Evolutionary conservation across 2,329 filamentous ascomycete species (phyloP).

Genomic region (Aspergillus calidoustus): DNA sequence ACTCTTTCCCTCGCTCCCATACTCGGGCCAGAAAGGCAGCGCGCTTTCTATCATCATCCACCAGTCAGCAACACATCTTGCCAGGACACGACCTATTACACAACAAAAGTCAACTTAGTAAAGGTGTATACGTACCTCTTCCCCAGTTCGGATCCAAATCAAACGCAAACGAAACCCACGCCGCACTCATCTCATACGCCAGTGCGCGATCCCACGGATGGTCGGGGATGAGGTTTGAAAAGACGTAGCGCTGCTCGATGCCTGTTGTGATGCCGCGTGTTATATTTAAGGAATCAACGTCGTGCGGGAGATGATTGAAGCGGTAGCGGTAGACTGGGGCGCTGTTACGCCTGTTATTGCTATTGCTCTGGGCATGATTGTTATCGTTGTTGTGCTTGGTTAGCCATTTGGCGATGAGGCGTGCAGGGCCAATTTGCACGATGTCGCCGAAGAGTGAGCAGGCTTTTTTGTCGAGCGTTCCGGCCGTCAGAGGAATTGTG

Average conservation of each 20-base stretch:
- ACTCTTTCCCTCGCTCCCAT: neutral
- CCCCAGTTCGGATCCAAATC: neutral
- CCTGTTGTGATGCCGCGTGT: neutral
- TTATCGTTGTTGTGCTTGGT: neutral
- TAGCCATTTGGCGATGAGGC: neutral
- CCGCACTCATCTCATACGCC: conserved; percentile 1
- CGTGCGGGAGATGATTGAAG: conserved; percentile 3
- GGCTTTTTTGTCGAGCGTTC: conserved; percentile 3
- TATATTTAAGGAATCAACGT: neutral
- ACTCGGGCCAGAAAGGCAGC: neutral
- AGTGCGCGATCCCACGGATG: conserved; percentile 3
- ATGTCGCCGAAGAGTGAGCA: conserved; percentile 2
- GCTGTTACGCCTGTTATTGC: neutral
- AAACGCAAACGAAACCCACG: conserved; percentile 1
- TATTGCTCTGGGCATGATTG: neutral
- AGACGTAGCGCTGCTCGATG: conserved; percentile 38
- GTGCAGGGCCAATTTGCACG: neutral
- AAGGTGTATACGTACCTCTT: neutral
- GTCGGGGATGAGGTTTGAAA: neutral
- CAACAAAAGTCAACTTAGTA: neutral
- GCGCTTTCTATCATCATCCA: neutral
- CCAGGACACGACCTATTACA: neutral
- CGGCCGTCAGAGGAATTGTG: neutral
- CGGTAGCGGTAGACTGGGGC: neutral
- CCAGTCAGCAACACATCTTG: neutral